Conservation (phyloP, 2,329 filamentous ascomycete genomes). For the Endoconidiophora polonica region DNA sequence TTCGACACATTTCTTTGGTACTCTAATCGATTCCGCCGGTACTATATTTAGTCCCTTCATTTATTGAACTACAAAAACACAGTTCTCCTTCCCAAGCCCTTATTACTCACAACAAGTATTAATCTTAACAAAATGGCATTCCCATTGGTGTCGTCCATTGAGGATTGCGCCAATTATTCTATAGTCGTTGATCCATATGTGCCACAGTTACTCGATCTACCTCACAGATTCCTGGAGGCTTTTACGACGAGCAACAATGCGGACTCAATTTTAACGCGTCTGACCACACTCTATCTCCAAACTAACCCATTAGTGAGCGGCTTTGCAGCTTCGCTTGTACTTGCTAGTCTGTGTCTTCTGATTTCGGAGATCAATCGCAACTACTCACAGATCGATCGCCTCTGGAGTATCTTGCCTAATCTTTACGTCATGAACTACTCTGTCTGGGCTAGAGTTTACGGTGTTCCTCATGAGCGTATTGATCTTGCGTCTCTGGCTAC, state of each 20-base stretch:
- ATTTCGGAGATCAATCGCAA: slow-evolving; percentile 77
- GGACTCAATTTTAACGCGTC: slow-evolving; percentile 22
- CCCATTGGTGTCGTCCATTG: slow-evolving; percentile 50
- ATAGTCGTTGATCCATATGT: slow-evolving; percentile 62
- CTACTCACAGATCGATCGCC: slow-evolving; percentile 88
- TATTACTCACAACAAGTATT: neutral
- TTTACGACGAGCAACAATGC: slow-evolving; percentile 30
- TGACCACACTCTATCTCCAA: slow-evolving; percentile 57
- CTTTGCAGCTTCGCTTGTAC: slow-evolving; percentile 51
- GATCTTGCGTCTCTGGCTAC: slow-evolving; percentile 58
- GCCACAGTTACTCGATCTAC: slow-evolving; percentile 52
- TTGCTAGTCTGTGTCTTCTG: slow-evolving; percentile 58
- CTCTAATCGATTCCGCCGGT: too few relatives aligned
- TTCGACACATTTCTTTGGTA: too few relatives aligned
- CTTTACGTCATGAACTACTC: slow-evolving; percentile 75
- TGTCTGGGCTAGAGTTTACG: slow-evolving; percentile 63
- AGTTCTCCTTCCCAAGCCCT: neutral
- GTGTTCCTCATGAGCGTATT: slow-evolving; percentile 51
- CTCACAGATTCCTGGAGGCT: slow-evolving; percentile 43
- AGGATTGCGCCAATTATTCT: slow-evolving; percentile 61
- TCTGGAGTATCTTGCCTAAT: slow-evolving; percentile 80
- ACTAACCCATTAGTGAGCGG: slow-evolving; percentile 77
- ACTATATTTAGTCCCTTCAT: too few relatives aligned
- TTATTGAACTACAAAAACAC: neutral
- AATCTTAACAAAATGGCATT: slow-evolving; percentile 39